phyloP scores from a whole-genome alignment of 2,329 filamentous ascomycete species.

The Apiospora sp. region DNA sequence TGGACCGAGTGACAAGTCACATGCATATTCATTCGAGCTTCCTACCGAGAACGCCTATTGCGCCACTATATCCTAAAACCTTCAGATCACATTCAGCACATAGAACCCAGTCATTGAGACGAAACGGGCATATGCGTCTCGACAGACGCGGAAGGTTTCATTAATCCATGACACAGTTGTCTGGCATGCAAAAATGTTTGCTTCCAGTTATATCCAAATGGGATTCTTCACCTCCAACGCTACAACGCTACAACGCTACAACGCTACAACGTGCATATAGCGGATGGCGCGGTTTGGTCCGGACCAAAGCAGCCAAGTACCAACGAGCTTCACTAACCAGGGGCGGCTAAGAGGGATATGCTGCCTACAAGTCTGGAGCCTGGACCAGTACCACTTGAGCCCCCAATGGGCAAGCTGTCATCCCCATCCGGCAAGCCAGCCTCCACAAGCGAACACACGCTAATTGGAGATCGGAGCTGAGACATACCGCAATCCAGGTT shows the following conservation, averaged over 20 bases:
- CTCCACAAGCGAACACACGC: background rate
- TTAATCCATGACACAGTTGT: background rate
- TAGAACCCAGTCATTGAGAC: slow-evolving; percentile 17
- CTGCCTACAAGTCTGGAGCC: background rate
- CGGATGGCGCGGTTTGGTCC: background rate
- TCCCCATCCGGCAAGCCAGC: background rate
- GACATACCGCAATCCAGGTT: background rate
- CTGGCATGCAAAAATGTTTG: background rate
- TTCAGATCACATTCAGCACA: background rate
- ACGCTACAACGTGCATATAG: slow-evolving; percentile 8
- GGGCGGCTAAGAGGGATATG: background rate
- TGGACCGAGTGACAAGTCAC: slow-evolving; percentile 12
- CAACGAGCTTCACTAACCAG: background rate
- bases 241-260: background rate
- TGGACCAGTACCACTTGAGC: background rate
- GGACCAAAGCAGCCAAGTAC: background rate
- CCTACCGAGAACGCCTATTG: background rate
- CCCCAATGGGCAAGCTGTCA: background rate
- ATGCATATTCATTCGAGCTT: background rate
- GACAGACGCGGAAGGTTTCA: slow-evolving; percentile 12
- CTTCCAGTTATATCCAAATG: background rate
- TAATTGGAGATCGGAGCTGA: slow-evolving; percentile 8
- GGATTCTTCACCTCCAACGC: background rate
- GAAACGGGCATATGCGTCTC: slow-evolving; percentile 4
- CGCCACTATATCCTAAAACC: background rate